A percentile compares a stretch with the other conserved stretches of the same genome.
These are phyloP conservation scores for Gigaspora rosea DNA, from an alignment of 192 early-diverging fungal species.

Conservation along the genomic window DNA sequence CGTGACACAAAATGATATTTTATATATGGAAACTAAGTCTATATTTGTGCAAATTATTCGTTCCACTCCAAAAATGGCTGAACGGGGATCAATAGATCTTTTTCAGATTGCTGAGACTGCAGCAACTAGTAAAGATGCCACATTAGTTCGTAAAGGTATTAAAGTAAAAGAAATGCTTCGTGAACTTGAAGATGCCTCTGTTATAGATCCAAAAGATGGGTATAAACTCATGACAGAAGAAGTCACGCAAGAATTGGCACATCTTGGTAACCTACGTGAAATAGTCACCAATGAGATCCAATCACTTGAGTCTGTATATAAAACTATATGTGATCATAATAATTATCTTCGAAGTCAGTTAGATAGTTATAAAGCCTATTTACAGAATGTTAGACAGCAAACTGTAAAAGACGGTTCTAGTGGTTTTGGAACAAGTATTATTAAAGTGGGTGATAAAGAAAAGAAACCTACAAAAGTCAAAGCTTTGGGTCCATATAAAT, in stretches of 20 bases:
- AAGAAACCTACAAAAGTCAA: constrained; percentile 51
- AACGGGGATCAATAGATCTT: constrained; percentile 60
- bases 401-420: constrained; percentile 48
- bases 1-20: constrained; percentile 90
- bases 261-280: constrained; percentile 89
- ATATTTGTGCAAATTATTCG: constrained; percentile 93
- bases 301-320: constrained; percentile 81
- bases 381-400: constrained; percentile 91
- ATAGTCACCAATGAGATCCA: constrained; percentile 81
- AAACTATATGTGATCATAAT: constrained; percentile 94
- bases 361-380: constrained; percentile 92
- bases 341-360: constrained; percentile 87
- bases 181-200: constrained; percentile 77
- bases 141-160: constrained; percentile 90
- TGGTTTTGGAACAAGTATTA: constrained; percentile 52
- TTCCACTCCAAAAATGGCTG: constrained; percentile 73
- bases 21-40: constrained; percentile 95
- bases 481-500: constrained; percentile 78
- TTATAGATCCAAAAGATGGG: constrained; percentile 73
- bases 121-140: constrained; percentile 83
- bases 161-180: constrained; percentile 94
- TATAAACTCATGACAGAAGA: constrained; percentile 86
- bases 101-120: constrained; percentile 80
- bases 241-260: constrained; percentile 83
- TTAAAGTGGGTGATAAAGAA: constrained; percentile 58